Percentiles rank a stretch among this genome's conserved stretches.
Conservation (phyloP, 2,329 filamentous ascomycete species). For the Emmonsiellopsis sp. region DNA sequence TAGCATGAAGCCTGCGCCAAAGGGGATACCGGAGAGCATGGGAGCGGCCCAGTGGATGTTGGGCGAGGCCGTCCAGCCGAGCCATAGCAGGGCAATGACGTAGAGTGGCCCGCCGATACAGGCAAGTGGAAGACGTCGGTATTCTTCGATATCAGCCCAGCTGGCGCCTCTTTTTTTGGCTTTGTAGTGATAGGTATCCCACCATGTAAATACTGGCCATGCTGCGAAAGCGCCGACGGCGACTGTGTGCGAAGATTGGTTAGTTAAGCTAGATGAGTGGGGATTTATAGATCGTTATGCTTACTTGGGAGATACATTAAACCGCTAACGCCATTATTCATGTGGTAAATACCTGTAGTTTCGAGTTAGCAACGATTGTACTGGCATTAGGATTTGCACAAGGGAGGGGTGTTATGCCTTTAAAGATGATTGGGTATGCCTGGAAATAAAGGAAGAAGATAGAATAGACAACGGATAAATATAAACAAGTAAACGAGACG, state of each 20-base stretch:
- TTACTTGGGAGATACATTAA: slow-evolving; percentile 13
- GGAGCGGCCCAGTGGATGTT: slow-evolving; percentile 36
- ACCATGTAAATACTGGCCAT: slow-evolving; percentile 55
- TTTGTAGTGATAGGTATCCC: slow-evolving; percentile 52
- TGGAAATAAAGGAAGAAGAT: slow-evolving; percentile 14
- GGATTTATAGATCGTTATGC: neutral
- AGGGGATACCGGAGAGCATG: slow-evolving; percentile 53
- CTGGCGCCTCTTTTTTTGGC: slow-evolving; percentile 41
- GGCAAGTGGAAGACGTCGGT: slow-evolving; percentile 61
- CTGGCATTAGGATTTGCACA: neutral
- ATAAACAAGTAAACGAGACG: slow-evolving; percentile 18
- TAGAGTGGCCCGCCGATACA: slow-evolving; percentile 58
- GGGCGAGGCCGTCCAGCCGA: slow-evolving; percentile 25
- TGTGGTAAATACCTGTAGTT: slow-evolving; percentile 13
- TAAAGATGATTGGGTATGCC: slow-evolving; percentile 14
- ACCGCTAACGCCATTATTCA: slow-evolving; percentile 10
- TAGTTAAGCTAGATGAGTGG: slow-evolving; percentile 1
- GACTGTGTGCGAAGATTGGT: slow-evolving; percentile 27
- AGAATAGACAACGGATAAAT: slow-evolving; percentile 18
- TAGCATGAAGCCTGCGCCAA: slow-evolving; percentile 52
- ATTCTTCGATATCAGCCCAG: slow-evolving; percentile 47
- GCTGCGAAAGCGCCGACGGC: slow-evolving; percentile 53
- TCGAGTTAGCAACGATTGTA: neutral
- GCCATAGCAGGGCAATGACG: slow-evolving; percentile 30
- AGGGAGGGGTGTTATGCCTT: slow-evolving; percentile 5